These are phyloP conservation scores for Penstemon eatonii DNA, from an alignment of 257 asterid species.

Conservation along the genomic window DNA sequence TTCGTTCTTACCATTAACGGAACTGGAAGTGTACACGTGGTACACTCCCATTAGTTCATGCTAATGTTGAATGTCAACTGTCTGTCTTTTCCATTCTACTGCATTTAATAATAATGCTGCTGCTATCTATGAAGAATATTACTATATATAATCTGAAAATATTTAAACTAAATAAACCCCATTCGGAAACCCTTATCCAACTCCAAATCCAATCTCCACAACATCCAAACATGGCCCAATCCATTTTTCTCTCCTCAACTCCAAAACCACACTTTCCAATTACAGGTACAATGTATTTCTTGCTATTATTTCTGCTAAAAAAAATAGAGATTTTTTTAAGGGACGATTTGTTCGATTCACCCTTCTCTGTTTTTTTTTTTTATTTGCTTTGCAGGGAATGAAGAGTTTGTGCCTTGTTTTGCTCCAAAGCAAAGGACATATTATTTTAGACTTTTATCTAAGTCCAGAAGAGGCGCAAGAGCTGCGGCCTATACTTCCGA, in stretches of 20 bases:
- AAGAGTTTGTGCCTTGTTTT: constrained; percentile 28
- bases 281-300: constrained; percentile 23
- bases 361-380: not conserved
- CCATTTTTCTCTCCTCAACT: constrained; percentile 32
- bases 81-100: no score
- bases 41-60: no score
- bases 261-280: constrained; percentile 21
- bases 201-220: not conserved
- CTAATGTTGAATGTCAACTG: no score
- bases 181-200: not conserved
- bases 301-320: not conserved
- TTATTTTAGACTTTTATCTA: constrained; percentile 33
- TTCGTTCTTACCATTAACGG: no score
- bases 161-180: no score
- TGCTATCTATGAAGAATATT: no score
- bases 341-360: not conserved
- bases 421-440: constrained; percentile 32
- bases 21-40: no score
- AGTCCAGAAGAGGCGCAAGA: constrained; percentile 30
- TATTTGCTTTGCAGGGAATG: constrained; percentile 34
- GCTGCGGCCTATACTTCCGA: constrained; percentile 28
- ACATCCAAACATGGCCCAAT: constrained; percentile 36
- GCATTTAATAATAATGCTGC: no score
- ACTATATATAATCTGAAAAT: no score
- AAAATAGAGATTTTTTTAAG: not conserved